Evolutionary conservation across 495 filamentous ascomycete species (phyloP).

Genomic region (Polyplosphaeria fusca): DNA sequence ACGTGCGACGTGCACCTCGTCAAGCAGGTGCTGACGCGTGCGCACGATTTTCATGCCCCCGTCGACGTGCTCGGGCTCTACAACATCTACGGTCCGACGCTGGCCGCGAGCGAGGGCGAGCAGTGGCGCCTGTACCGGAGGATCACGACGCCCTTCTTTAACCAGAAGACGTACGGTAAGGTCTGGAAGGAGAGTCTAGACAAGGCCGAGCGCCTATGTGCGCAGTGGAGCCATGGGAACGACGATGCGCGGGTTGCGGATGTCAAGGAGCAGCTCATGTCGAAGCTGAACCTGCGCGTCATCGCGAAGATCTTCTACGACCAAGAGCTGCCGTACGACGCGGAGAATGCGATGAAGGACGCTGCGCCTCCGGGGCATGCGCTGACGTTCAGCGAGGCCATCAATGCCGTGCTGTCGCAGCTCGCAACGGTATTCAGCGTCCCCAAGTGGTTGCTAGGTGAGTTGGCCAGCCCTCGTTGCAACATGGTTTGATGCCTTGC

Average conservation of each 20-base stretch:
- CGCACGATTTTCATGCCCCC: not conserved
- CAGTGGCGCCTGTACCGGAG: not conserved
- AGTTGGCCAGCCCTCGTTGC: slow-evolving; percentile 5
- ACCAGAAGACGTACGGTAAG: not conserved
- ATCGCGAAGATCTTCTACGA: slow-evolving; percentile 5
- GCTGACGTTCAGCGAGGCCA: not conserved
- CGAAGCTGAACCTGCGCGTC: slow-evolving; percentile 1
- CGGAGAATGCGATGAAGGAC: not conserved
- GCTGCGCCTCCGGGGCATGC: not conserved
- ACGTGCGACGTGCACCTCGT: not conserved
- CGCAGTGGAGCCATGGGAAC: not conserved
- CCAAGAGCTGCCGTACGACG: not conserved
- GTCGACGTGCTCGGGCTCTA: not conserved
- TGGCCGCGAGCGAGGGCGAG: not conserved
- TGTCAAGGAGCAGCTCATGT: not conserved
- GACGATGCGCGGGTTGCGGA: not conserved
- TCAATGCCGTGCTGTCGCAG: not conserved
- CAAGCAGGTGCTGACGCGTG: not conserved
- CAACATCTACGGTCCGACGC: slow-evolving; percentile 8
- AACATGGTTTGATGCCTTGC: not conserved
- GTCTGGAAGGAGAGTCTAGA: not conserved
- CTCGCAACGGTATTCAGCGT: not conserved
- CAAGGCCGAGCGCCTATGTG: not conserved
- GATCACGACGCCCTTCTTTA: not conserved
- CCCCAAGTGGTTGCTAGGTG: not conserved